Evolutionary conservation across 768 basidiomycete species (phyloP).

Genomic region (Tephrocybe sp.): DNA sequence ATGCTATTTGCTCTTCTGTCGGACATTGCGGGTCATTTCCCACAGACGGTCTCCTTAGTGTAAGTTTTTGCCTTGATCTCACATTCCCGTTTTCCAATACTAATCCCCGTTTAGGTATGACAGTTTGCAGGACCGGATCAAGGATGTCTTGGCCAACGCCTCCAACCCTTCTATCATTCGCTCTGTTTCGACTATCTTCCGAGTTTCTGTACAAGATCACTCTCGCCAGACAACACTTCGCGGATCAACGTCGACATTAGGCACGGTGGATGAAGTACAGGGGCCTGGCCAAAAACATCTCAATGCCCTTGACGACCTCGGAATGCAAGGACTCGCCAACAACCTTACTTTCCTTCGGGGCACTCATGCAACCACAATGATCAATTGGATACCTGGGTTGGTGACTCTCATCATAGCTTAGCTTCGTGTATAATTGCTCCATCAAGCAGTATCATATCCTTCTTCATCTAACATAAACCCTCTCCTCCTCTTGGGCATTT

Average conservation of each 20-base stretch:
- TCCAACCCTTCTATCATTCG: slow-evolving; percentile 71
- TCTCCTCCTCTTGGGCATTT: neutral
- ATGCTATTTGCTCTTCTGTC: slow-evolving; percentile 77
- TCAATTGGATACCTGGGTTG: slow-evolving; percentile 69
- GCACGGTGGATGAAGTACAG: slow-evolving; percentile 58
- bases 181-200: slow-evolving; percentile 75
- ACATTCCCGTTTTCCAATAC: slow-evolving; percentile 6
- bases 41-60: slow-evolving; percentile 73
- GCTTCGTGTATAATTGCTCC: slow-evolving; percentile 15
- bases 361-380: slow-evolving; percentile 59
- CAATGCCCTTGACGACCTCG: slow-evolving; percentile 64
- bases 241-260: slow-evolving; percentile 65
- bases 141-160: slow-evolving; percentile 67
- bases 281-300: slow-evolving; percentile 54
- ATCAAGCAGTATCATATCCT: slow-evolving; percentile 10
- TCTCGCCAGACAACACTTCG: slow-evolving; percentile 39
- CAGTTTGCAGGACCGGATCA: slow-evolving; percentile 71
- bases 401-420: slow-evolving; percentile 35
- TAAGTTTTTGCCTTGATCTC: slow-evolving; percentile 46
- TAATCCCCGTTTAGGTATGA: slow-evolving; percentile 57
- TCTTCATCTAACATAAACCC: slow-evolving; percentile 8
- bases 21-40: slow-evolving; percentile 65
- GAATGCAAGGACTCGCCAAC: slow-evolving; percentile 75
- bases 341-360: slow-evolving; percentile 68
- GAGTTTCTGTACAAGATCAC: slow-evolving; percentile 61